Conservation (phyloP, 768 basidiomycete species). For the Cantharellus cinnabarinus region DNA sequence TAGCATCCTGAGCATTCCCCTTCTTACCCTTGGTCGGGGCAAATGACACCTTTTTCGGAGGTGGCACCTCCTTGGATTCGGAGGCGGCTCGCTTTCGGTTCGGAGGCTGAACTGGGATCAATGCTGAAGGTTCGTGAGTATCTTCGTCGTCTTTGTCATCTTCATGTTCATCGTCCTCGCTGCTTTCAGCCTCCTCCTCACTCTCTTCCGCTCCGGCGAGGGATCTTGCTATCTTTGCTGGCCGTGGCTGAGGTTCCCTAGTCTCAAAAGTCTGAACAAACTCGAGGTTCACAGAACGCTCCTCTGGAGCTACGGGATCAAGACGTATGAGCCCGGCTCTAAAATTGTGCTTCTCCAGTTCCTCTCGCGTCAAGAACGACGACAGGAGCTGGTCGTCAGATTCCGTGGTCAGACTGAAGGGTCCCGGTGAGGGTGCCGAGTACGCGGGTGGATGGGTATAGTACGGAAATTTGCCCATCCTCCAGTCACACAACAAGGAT, state of each 20-base stretch:
- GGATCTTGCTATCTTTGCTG: constrained; percentile 9
- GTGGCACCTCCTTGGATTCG: constrained; percentile 15
- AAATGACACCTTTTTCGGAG: constrained; percentile 37
- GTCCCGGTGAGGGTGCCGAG: constrained; percentile 3
- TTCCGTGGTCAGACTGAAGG: background rate
- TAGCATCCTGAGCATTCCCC: constrained; percentile 4
- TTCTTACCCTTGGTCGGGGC: constrained; percentile 15
- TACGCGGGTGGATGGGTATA: constrained; percentile 37
- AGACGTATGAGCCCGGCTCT: constrained; percentile 32
- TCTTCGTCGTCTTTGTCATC: constrained; percentile 22
- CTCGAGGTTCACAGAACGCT: constrained; percentile 31
- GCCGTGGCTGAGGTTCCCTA: constrained; percentile 3
- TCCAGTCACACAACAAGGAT: constrained; percentile 73
- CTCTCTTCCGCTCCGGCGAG: constrained; percentile 14
- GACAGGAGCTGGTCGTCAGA: constrained; percentile 11
- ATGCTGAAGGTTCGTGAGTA: constrained; percentile 16
- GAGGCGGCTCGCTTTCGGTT: constrained; percentile 30
- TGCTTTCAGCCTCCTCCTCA: constrained; percentile 21
- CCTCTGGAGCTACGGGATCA: constrained; percentile 37
- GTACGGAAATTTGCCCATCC: constrained; percentile 45
- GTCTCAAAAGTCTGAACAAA: constrained; percentile 22
- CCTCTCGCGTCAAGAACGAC: constrained; percentile 27
- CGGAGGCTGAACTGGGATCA: constrained; percentile 14
- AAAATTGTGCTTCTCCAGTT: constrained; percentile 24
- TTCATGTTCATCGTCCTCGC: constrained; percentile 22